Evolutionary conservation across 2,329 filamentous ascomycete species (phyloP), one percentile per base, ranked within the genome.

Genomic region (Beauveria bassiana): DNA sequence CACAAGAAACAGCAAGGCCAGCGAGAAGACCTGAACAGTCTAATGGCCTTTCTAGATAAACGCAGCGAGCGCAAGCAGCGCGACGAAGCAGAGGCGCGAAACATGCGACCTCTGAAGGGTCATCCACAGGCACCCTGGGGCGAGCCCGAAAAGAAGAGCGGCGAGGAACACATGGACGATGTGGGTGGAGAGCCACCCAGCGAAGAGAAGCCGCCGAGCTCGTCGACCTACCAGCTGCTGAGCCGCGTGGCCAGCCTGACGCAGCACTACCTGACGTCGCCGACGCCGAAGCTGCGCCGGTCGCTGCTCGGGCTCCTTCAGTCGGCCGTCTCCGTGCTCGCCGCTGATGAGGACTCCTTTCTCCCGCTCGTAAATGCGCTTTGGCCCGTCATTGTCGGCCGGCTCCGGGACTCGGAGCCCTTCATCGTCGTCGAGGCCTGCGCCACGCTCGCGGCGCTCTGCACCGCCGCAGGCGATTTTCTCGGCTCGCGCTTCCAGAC

Each of bases 181-280:
- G 64, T 69, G 38, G 67, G 74, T 34, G 64, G 70, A 9, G 61
- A 69, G 38, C 42, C 68, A 61, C 64, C 69, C 67, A 65, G 70
- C 26, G 65, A 73, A 42, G 72, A 73, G 49, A 81, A 84, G 62
- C 79, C 83, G 22, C 85, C 86, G n/a, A 86, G 87, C 42, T 89
- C 89, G 51, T 88, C 89, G 66, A 90, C 90, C 0, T 96, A 96
- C 72, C 80, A 80, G n/a, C 81, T 97, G 12, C 83, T 98, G 3
- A 81, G 91, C 40, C 88, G 87, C 62, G 95, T 99, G 61, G 86
- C 92, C 26, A 84, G 84, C 54, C 85, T 96, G 1, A 93, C 92
- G 5, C 93, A 96, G 69, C 88, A 96, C 71, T 95, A 97, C 73
- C 83, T 99, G 12, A 92, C 93, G 6, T 93, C 91, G 0, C 87